Evolutionary conservation across 2,329 filamentous ascomycete species (phyloP).

Genomic region (Fusarium nodosum): DNA sequence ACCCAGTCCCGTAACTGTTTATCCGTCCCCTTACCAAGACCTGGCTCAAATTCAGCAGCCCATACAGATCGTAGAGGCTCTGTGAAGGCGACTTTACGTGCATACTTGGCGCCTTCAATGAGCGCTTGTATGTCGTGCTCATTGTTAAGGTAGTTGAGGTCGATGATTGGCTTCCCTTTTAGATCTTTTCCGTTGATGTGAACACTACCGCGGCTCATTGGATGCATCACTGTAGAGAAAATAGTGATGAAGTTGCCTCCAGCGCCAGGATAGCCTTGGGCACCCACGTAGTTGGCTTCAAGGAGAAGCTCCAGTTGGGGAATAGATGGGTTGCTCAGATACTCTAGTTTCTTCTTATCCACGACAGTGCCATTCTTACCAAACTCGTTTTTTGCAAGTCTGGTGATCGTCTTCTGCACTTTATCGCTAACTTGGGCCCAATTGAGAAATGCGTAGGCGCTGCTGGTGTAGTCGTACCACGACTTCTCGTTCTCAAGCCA

Average conservation of each 20-base stretch:
- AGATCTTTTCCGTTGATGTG: neutral
- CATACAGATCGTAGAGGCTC: conserved; percentile 5
- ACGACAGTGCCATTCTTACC: neutral
- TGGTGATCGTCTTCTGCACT: neutral
- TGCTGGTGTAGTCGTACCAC: conserved; percentile 18
- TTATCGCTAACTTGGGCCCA: conserved; percentile 7
- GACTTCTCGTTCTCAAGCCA: conserved; percentile 13
- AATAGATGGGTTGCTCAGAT: neutral
- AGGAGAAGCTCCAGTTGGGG: conserved; percentile 14
- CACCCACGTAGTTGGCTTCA: conserved; percentile 13
- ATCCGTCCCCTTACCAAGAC: neutral
- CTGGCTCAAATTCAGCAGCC: conserved; percentile 4
- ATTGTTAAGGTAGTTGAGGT: conserved; percentile 9
- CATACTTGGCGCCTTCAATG: conserved; percentile 7
- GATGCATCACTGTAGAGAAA: conserved; percentile 9
- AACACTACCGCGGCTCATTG: conserved; percentile 15
- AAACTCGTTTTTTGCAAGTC: neutral
- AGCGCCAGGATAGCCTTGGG: neutral
- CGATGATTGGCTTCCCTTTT: neutral
- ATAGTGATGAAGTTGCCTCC: conserved; percentile 5
- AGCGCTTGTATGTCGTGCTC: conserved; percentile 5
- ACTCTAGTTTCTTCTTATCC: conserved; percentile 12
- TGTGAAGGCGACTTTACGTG: conserved; percentile 7
- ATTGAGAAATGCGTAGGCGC: conserved; percentile 14
- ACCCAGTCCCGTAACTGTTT: conserved; percentile 3